These are phyloP conservation scores for Achaetomiella virescens DNA, from an alignment of 495 filamentous ascomycete species.

Conservation along the genomic window DNA sequence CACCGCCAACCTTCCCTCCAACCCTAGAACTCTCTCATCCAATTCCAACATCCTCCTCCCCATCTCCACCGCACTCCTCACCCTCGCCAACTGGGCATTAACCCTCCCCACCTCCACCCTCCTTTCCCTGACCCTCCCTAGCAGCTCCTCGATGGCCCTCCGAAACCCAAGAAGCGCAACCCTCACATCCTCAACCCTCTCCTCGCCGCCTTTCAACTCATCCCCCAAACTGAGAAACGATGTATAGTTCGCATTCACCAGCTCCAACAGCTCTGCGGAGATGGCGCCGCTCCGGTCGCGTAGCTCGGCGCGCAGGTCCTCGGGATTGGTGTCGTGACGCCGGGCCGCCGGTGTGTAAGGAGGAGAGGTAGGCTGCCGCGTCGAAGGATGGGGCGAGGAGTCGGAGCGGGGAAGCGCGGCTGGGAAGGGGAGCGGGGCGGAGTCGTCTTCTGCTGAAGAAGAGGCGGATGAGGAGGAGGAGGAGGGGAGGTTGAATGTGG, in stretches of 20 bases:
- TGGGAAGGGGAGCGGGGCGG: constrained; percentile 73
- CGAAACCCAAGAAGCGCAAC: constrained; percentile 80
- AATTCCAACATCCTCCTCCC: constrained; percentile 66
- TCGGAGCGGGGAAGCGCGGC: constrained; percentile 68
- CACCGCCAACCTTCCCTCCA: constrained; percentile 62
- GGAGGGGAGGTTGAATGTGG: too few species aligned
- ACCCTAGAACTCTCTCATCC: constrained; percentile 60
- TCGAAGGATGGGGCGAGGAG: constrained; percentile 75
- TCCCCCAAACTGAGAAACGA: constrained; percentile 80
- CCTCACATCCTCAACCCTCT: constrained; percentile 83
- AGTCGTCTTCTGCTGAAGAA: constrained; percentile 41
- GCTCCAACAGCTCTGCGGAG: constrained; percentile 77
- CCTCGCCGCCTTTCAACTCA: constrained; percentile 79
- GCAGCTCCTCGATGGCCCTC: constrained; percentile 61
- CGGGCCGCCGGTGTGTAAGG: constrained; percentile 44
- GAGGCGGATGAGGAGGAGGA: too few species aligned
- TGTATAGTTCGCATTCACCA: constrained; percentile 90
- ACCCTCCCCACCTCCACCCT: constrained; percentile 39
- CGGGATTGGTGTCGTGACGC: constrained; percentile 76
- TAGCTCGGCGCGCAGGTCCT: constrained; percentile 84
- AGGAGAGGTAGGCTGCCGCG: constrained; percentile 74
- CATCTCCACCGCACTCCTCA: constrained; percentile 41
- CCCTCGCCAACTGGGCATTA: constrained; percentile 34
- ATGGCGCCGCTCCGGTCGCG: constrained; percentile 67
- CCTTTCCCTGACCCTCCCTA: constrained; percentile 42